A percentile compares a stretch with the other conserved stretches of the same genome.
Evolutionary conservation across 768 basidiomycete species (phyloP).

Genomic region (Leccinum subgranulosum): DNA sequence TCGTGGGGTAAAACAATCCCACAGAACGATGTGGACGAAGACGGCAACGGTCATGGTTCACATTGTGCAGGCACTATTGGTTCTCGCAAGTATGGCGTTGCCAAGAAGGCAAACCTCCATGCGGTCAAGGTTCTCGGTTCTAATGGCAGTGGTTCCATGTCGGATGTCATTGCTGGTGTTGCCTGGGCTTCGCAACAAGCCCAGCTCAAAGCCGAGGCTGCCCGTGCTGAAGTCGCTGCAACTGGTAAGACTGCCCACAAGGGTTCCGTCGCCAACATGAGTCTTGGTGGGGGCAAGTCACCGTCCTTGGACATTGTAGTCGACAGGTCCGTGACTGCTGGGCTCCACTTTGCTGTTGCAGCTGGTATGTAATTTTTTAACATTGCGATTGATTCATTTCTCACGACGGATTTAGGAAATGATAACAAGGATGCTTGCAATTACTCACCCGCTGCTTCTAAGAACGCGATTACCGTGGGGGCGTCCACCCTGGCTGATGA

Average conservation of each 20-base stretch:
- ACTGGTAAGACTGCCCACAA: conserved; percentile 84
- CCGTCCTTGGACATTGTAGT: conserved; percentile 80
- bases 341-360: conserved; percentile 96
- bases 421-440: conserved; percentile 88
- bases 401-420: conserved; percentile 47
- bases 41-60: conserved; percentile 94
- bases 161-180: conserved; percentile 89
- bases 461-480: conserved; percentile 91
- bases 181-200: conserved; percentile 66
- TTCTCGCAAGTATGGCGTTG: conserved; percentile 91
- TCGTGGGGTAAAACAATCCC: conserved; percentile 94
- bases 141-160: conserved; percentile 93
- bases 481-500: conserved; percentile 81
- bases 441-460: conserved; percentile 88
- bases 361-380: conserved; percentile 58
- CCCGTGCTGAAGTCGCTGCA: conserved; percentile 59
- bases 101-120: conserved; percentile 85
- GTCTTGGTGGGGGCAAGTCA: conserved; percentile 93
- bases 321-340: conserved; percentile 75
- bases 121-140: conserved; percentile 95
- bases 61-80: conserved; percentile 97
- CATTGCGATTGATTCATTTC: background rate
- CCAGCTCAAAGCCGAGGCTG: conserved; percentile 51
- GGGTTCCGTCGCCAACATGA: conserved; percentile 97
- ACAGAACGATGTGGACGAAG: conserved; percentile 74